Conservation (phyloP, 768 basidiomycete genomes). For the Suillus spraguei region DNA sequence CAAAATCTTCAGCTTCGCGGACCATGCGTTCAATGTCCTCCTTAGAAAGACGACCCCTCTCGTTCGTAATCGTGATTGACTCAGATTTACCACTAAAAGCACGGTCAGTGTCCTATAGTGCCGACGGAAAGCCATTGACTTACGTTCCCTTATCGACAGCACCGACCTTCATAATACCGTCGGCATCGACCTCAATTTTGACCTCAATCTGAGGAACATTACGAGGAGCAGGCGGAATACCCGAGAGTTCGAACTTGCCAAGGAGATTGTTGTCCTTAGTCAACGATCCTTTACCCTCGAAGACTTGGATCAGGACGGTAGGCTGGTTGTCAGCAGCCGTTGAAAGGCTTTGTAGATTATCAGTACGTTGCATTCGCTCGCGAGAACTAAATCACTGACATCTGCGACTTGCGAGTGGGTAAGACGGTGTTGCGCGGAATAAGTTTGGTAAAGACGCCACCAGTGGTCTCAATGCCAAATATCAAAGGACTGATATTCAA, state of each 20-base stretch:
- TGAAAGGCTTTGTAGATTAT: constrained; percentile 52
- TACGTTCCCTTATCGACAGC: constrained; percentile 95
- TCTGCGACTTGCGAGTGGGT: constrained; percentile 96
- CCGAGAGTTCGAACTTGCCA: constrained; percentile 92
- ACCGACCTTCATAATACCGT: constrained; percentile 93
- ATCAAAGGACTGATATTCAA: constrained; percentile 95
- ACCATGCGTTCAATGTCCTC: constrained; percentile 98
- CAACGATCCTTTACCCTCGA: constrained; percentile 93
- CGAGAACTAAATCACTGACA: constrained; percentile 43
- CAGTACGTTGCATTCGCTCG: background rate
- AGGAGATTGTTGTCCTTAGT: constrained; percentile 99
- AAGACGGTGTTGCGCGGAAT: constrained; percentile 98
- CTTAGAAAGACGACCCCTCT: constrained; percentile 87
- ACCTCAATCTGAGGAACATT: constrained; percentile 98
- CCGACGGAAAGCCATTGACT: constrained; percentile 27
- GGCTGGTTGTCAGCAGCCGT: constrained; percentile 92
- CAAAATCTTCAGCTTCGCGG: constrained; percentile 89
- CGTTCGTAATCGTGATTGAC: constrained; percentile 93
- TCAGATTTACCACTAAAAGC: constrained; percentile 74
- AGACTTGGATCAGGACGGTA: constrained; percentile 96
- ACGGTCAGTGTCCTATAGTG: background rate
- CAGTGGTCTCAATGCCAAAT: constrained; percentile 98
- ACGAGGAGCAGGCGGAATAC: constrained; percentile 94
- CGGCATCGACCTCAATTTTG: constrained; percentile 93
- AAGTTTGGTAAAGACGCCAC: constrained; percentile 97